Evolutionary conservation across 2,329 filamentous ascomycete species (phyloP), one percentile per base, ranked within the genome.

Genomic region (Xylaria sp.): DNA sequence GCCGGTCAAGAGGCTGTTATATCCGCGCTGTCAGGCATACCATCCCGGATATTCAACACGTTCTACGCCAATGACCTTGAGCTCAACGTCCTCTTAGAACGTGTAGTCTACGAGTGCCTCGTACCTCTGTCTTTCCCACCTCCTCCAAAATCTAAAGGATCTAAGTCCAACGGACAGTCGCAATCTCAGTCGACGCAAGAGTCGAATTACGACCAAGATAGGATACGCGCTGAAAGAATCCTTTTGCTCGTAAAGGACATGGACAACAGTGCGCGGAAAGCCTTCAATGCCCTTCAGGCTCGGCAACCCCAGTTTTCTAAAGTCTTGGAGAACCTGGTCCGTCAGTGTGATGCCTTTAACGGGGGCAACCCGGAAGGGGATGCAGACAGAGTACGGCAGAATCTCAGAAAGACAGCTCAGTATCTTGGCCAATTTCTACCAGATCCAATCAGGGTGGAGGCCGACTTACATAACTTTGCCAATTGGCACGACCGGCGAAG

Each of bases 11-110:
- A 97, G 74, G 84, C 86, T 20, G 91, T 97, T 23, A 88, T 87
- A 13, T 84, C 89, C 10, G 87, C 95, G n/a, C 84, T 99, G 13
- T 91, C 91, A 7, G 91, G 91, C 28, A 94, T 97, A 48, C 95
- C 96, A 2, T 92, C 92, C 0, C 91, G 90, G 70, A 94, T 99
- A 54, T 89, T 98, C 71, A 94, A 94, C 77, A 91, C 92, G 0
- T 94, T 92, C 76, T 99, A 97, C 79, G 92, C 94, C 69, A 98
- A 98, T 77, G 94, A 98, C 78, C 83, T 85, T 1, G 94, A 97
- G 72, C 89, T 98, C 62, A 96, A 97, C 76, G 87, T 94, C 23
- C 85, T 97, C 46, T 86, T 98, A 23, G 94, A 97, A 74, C 89
- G 91, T 62, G 93, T 95, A 39, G 85, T 97, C 70, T 97, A 92